Conservation (phyloP, 345 rosid species). For the Kernera saxatilis region DNA sequence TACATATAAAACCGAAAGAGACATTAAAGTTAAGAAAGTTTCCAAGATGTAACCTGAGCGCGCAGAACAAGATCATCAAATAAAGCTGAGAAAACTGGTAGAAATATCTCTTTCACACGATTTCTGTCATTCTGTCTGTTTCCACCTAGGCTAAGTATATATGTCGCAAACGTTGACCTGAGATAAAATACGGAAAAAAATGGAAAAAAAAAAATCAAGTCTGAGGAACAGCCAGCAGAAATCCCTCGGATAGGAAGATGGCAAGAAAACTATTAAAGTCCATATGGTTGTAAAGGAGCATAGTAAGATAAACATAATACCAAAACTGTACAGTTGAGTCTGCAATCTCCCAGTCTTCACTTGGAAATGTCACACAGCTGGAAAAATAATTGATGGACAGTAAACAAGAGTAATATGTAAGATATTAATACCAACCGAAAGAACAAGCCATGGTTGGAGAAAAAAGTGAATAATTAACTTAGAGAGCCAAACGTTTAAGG, state of each 20-base stretch:
- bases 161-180: constrained; percentile 84
- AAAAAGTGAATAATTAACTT: background rate
- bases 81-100: constrained; percentile 69
- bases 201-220: background rate
- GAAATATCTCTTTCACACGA: constrained; percentile 53
- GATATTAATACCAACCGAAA: background rate
- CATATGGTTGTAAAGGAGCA: background rate
- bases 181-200: background rate
- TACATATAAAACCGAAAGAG: background rate
- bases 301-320: constrained; percentile 35
- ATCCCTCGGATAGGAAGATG: background rate
- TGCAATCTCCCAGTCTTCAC: constrained; percentile 96
- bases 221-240: background rate
- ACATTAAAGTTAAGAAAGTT: background rate
- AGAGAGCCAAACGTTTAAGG: background rate
- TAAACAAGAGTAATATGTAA: constrained; percentile 1
- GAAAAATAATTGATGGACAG: constrained; percentile 24
- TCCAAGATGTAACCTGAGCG: constrained; percentile 61
- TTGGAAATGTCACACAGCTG: constrained; percentile 91
- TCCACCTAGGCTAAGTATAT: constrained; percentile 53
- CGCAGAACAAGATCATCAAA: constrained; percentile 79
- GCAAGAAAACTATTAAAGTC: background rate
- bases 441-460: background rate
- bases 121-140: constrained; percentile 39
- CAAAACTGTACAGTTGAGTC: constrained; percentile 98